A percentile compares a stretch with the other conserved stretches of the same genome.
phyloP scores from a whole-genome alignment of 2,329 filamentous ascomycete genomes.

The Eurotiales sp. region DNA sequence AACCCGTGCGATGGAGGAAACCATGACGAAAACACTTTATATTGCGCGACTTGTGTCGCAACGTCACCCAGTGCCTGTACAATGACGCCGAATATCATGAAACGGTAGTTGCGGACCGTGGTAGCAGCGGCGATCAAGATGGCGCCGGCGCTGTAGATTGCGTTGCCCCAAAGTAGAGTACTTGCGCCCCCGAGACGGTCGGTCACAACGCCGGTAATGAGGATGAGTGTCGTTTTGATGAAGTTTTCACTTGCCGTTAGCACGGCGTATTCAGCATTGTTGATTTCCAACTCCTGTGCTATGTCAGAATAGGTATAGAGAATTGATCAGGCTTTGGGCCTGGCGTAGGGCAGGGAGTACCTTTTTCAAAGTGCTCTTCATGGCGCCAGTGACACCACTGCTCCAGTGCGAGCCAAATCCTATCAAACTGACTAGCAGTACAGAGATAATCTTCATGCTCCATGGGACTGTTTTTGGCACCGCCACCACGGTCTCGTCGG shows the following conservation, averaged over 20 bases:
- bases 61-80: slow-evolving; percentile 59
- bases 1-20: slow-evolving; percentile 61
- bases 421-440: slow-evolving; percentile 45
- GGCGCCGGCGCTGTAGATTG: slow-evolving; percentile 56
- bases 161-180: slow-evolving; percentile 45
- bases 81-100: slow-evolving; percentile 58
- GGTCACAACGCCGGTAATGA: slow-evolving; percentile 54
- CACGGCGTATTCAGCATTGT: slow-evolving; percentile 57
- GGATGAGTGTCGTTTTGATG: slow-evolving; percentile 56
- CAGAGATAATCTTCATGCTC: slow-evolving; percentile 38
- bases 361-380: slow-evolving; percentile 61
- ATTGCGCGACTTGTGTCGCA: slow-evolving; percentile 61
- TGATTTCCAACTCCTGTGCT: slow-evolving; percentile 50
- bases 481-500: too few relatives aligned
- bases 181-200: slow-evolving; percentile 58
- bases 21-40: slow-evolving; percentile 64
- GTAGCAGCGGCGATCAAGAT: slow-evolving; percentile 58
- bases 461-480: too few relatives aligned
- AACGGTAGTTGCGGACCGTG: slow-evolving; percentile 53
- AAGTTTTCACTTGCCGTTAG: slow-evolving; percentile 61
- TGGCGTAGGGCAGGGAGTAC: slow-evolving; percentile 16
- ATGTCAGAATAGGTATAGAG: not conserved
- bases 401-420: slow-evolving; percentile 61
- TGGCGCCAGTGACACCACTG: slow-evolving; percentile 56
- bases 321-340: slow-evolving; percentile 1